phyloP scores from a whole-genome alignment of 2,329 filamentous ascomycete species.

The Pseudogymnoascus sp. region DNA sequence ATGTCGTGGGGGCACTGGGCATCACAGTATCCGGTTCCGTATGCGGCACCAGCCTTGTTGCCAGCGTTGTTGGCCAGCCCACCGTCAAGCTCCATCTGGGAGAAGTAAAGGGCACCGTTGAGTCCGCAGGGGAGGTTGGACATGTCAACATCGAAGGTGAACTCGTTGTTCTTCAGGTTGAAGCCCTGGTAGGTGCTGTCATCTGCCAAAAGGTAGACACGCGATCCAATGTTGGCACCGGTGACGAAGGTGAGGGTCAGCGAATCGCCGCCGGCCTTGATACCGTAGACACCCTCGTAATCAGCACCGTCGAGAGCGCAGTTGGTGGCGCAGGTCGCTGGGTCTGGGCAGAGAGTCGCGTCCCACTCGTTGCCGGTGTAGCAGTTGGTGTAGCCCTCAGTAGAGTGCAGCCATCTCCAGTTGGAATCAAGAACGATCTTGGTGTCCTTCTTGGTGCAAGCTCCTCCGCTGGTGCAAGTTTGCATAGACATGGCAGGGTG shows the following conservation, averaged over 20 bases:
- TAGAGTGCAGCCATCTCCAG: constrained; percentile 46
- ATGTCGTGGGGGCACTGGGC: constrained; percentile 44
- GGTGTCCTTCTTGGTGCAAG: constrained; percentile 38
- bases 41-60: constrained; percentile 47
- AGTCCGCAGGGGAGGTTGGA: constrained; percentile 58
- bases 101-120: constrained; percentile 60
- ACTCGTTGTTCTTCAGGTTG: constrained; percentile 55
- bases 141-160: constrained; percentile 62
- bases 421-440: constrained; percentile 44
- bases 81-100: constrained; percentile 53
- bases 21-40: constrained; percentile 55
- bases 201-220: constrained; percentile 54
- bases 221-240: constrained; percentile 40
- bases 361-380: constrained; percentile 34
- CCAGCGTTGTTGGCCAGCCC: constrained; percentile 40
- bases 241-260: constrained; percentile 49
- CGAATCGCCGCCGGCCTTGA: constrained; percentile 41
- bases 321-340: constrained; percentile 35
- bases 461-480: constrained; percentile 36
- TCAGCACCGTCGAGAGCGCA: constrained; percentile 45
- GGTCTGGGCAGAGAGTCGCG: constrained; percentile 33
- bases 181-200: constrained; percentile 56
- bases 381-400: constrained; percentile 28
- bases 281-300: constrained; percentile 41
- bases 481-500: constrained; percentile 43